Evolutionary conservation across 768 basidiomycete species (phyloP).

Genomic region (Trametopsis cervina): DNA sequence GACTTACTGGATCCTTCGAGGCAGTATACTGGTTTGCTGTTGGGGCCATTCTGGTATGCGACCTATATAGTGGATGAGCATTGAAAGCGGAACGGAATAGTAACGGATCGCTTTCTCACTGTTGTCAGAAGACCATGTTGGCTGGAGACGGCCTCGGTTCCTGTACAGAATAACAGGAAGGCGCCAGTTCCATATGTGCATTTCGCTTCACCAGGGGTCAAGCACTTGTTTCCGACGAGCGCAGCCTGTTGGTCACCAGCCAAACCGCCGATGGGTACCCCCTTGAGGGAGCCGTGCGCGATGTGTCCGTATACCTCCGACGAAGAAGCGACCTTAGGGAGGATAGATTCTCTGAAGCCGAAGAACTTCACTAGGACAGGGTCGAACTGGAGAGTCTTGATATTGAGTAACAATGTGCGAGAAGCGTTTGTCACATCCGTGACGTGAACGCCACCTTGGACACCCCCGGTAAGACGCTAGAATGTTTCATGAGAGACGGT

Average conservation of each 20-base stretch:
- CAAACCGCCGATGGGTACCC: slow-evolving; percentile 83
- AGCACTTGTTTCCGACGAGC: slow-evolving; percentile 92
- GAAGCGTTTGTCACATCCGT: slow-evolving; percentile 96
- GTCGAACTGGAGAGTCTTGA: slow-evolving; percentile 79
- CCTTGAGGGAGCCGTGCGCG: slow-evolving; percentile 55
- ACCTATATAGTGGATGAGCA: slow-evolving; percentile 38
- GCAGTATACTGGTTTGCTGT: slow-evolving; percentile 79
- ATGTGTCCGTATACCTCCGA: slow-evolving; percentile 89
- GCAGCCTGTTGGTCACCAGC: slow-evolving; percentile 99
- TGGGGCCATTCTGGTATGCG: slow-evolving; percentile 82
- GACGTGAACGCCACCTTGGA: slow-evolving; percentile 64
- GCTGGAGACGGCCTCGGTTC: slow-evolving; percentile 78
- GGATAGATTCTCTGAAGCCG: slow-evolving; percentile 62
- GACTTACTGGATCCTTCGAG: slow-evolving; percentile 90
- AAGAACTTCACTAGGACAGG: slow-evolving; percentile 82
- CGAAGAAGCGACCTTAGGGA: slow-evolving; percentile 85
- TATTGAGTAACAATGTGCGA: slow-evolving; percentile 86
- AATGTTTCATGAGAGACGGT: not conserved
- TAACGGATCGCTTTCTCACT: slow-evolving; percentile 31
- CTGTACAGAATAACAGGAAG: slow-evolving; percentile 94
- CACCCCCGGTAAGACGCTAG: slow-evolving; percentile 82
- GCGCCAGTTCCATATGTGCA: slow-evolving; percentile 98
- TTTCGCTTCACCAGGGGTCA: slow-evolving; percentile 88
- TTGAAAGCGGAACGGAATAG: not conserved
- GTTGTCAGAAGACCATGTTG: slow-evolving; percentile 86